These are phyloP conservation scores for Diaporthe amygdali DNA, from an alignment of 2,329 filamentous ascomycete genomes.

Conservation along the genomic window DNA sequence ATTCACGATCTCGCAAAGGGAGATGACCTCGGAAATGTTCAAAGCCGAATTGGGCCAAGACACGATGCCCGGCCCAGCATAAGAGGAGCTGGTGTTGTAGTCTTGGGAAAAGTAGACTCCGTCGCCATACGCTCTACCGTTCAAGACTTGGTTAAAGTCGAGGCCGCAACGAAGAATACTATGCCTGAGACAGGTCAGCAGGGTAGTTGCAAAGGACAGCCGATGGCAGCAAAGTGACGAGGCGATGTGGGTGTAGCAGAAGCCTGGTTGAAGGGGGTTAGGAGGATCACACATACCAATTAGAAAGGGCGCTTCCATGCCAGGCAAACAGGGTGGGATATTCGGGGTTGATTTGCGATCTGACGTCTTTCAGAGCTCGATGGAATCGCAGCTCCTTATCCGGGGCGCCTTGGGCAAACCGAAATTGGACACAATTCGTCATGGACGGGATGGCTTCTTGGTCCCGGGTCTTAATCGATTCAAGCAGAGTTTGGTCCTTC, in stretches of 20 bases:
- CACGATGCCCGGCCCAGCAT: background rate
- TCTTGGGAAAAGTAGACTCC: slow-evolving; percentile 80
- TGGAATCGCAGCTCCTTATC: slow-evolving; percentile 84
- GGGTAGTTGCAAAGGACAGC: too few relatives aligned
- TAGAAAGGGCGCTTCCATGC: slow-evolving; percentile 57
- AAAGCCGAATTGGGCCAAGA: slow-evolving; percentile 74
- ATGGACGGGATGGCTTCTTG: slow-evolving; percentile 62
- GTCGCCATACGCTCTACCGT: slow-evolving; percentile 77
- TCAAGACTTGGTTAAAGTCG: slow-evolving; percentile 64
- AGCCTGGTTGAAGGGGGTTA: background rate
- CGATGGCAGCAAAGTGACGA: background rate
- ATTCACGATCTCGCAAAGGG: slow-evolving; percentile 88
- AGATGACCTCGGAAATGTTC: slow-evolving; percentile 63
- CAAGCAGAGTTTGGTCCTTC: slow-evolving; percentile 42
- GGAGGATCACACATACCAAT: slow-evolving; percentile 4
- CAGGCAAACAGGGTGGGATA: slow-evolving; percentile 34
- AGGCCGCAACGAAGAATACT: slow-evolving; percentile 84
- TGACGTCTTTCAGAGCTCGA: slow-evolving; percentile 56
- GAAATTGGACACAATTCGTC: slow-evolving; percentile 75
- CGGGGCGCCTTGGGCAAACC: slow-evolving; percentile 85
- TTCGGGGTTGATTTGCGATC: background rate
- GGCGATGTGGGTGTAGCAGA: too few relatives aligned
- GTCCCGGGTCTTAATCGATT: slow-evolving; percentile 35
- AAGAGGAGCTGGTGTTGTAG: slow-evolving; percentile 56
- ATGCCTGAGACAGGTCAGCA: slow-evolving; percentile 49